These are phyloP conservation scores for Escovopsis sp. DNA, from an alignment of 2,329 filamentous ascomycete genomes.

Conservation along the genomic window DNA sequence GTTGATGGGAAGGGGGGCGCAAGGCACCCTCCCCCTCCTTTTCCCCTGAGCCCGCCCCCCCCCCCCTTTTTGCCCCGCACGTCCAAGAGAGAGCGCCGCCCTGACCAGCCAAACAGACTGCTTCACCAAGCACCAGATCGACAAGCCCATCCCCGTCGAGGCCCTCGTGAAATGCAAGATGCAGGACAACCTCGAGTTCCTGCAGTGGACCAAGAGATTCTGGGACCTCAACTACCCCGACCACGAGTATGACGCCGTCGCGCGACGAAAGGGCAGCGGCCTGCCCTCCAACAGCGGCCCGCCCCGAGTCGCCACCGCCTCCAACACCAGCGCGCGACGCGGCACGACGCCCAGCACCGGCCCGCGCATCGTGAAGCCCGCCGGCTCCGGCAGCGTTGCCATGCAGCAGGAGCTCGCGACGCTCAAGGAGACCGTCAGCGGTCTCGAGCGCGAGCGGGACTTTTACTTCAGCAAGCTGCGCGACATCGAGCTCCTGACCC, in stretches of 20 bases:
- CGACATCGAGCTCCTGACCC: slow-evolving; percentile 89
- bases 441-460: slow-evolving; percentile 88
- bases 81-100: not conserved
- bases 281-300: slow-evolving; percentile 38
- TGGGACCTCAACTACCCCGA: slow-evolving; percentile 98
- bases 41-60: not conserved
- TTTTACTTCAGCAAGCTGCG: slow-evolving; percentile 99
- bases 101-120: slow-evolving; percentile 38
- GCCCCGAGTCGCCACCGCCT: slow-evolving; percentile 31
- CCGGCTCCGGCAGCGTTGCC: slow-evolving; percentile 49
- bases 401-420: slow-evolving; percentile 75
- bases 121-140: slow-evolving; percentile 75
- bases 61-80: not conserved
- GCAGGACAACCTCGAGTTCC: slow-evolving; percentile 98
- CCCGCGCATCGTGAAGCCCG: slow-evolving; percentile 27
- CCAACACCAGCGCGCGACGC: slow-evolving; percentile 35
- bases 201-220: slow-evolving; percentile 92
- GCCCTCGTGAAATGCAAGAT: slow-evolving; percentile 95
- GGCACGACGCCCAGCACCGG: slow-evolving; percentile 49
- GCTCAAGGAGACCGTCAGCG: slow-evolving; percentile 88
- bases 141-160: slow-evolving; percentile 81
- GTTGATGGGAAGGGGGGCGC: too few species aligned
- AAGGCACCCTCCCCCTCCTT: not conserved
- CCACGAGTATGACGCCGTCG: slow-evolving; percentile 86
- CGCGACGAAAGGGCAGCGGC: slow-evolving; percentile 64